A percentile compares a stretch with the other conserved stretches of the same genome.
Evolutionary conservation across 164 flowering plant species (phyloP).

Genomic region (Warburgia ugandensis): DNA sequence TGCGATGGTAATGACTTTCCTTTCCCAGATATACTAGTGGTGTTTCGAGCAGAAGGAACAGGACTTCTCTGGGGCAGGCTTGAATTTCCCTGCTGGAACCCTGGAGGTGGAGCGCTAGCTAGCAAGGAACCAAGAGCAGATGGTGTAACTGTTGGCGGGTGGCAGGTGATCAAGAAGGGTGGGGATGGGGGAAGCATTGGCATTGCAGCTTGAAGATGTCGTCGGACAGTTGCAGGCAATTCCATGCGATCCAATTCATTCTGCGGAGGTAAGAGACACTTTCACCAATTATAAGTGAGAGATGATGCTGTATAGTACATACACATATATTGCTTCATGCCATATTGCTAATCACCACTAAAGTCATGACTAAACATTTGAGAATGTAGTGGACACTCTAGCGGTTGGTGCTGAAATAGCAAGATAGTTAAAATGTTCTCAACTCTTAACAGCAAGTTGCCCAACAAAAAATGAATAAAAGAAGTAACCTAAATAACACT

Average conservation of each 20-base stretch:
- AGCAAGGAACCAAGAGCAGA: constrained; percentile 50
- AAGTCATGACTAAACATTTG: too few relatives aligned
- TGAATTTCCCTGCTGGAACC: constrained; percentile 20
- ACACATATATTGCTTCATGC: constrained; percentile 53
- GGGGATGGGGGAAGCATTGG: constrained; percentile 51
- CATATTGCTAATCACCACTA: too few relatives aligned
- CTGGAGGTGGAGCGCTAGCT: constrained; percentile 25
- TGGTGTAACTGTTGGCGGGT: constrained; percentile 50
- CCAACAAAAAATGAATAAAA: too few relatives aligned
- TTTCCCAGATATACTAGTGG: constrained; percentile 33
- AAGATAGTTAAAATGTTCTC: too few relatives aligned
- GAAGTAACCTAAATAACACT: too few relatives aligned
- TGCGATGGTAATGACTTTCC: constrained; percentile 34
- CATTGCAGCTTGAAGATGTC: constrained; percentile 95
- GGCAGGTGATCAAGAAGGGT: constrained; percentile 52
- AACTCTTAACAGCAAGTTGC: too few relatives aligned
- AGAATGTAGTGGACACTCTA: too few relatives aligned
- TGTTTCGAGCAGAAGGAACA: constrained; percentile 22
- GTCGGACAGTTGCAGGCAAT: constrained; percentile 62
- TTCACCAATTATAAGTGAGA: constrained; percentile 4
- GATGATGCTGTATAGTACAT: neutral
- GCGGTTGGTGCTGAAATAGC: too few relatives aligned
- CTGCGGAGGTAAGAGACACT: too few relatives aligned
- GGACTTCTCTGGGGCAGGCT: constrained; percentile 32
- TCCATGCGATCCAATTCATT: constrained; percentile 84